Conservation (phyloP, 1,284 basidiomycete genomes). For the Sanghuangporus sanghuang region DNA sequence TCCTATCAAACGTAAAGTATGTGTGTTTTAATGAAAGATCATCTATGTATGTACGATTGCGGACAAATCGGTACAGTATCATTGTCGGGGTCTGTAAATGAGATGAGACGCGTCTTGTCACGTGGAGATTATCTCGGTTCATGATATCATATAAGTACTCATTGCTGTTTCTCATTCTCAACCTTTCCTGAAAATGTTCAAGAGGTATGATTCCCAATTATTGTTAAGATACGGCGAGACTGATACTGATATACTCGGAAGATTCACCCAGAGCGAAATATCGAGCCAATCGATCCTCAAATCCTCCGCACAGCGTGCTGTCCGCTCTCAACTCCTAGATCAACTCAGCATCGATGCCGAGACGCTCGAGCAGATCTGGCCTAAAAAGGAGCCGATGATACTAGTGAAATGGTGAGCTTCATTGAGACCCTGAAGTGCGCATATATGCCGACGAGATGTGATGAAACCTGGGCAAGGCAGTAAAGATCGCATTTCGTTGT, state of each 20-base stretch:
- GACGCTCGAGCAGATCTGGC: conserved; percentile 90
- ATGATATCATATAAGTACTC: too few relatives aligned
- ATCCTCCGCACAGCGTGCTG: conserved; percentile 81
- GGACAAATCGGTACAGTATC: neutral
- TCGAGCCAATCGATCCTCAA: conserved; percentile 93
- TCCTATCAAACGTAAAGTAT: too few relatives aligned
- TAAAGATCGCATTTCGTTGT: conserved; percentile 94
- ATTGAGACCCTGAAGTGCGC: neutral
- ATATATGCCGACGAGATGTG: neutral
- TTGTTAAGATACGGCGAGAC: conserved; percentile 1
- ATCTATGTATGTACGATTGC: neutral
- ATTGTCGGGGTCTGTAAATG: neutral
- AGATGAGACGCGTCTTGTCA: neutral
- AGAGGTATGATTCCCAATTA: conserved; percentile 17
- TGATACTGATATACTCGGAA: conserved; percentile 29
- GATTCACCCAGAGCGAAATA: conserved; percentile 86
- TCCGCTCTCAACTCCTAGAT: conserved; percentile 75
- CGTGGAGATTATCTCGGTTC: neutral
- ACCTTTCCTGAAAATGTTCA: conserved; percentile 18
- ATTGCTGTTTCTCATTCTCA: neutral
- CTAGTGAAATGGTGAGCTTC: conserved; percentile 84
- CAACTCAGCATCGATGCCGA: conserved; percentile 84
- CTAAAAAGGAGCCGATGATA: conserved; percentile 94
- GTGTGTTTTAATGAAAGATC: neutral
- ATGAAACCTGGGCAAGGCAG: conserved; percentile 39